Conservation (phyloP, 345 rosid genomes). For the Populus deltoides region DNA sequence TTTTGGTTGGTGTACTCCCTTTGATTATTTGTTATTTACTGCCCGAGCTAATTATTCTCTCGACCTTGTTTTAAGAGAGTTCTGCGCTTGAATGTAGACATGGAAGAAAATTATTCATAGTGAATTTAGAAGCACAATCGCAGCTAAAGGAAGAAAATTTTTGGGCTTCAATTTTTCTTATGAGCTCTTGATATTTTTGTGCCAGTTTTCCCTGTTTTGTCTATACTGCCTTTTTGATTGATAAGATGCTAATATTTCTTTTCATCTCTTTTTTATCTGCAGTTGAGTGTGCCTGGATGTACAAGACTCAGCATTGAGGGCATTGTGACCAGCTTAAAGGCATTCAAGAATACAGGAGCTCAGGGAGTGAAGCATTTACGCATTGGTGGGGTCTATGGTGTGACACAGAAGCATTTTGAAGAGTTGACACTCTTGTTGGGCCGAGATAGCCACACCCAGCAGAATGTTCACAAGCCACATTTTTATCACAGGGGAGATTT, state of each 20-base stretch:
- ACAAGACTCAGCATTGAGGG: slow-evolving; percentile 70
- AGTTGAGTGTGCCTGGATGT: slow-evolving; percentile 92
- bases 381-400: slow-evolving; percentile 77
- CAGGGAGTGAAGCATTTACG: slow-evolving; percentile 64
- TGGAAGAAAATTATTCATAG: background rate
- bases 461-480: slow-evolving; percentile 47
- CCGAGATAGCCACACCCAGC: slow-evolving; percentile 30
- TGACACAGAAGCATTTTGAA: slow-evolving; percentile 58
- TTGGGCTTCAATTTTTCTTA: background rate
- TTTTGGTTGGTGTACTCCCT: background rate
- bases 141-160: background rate
- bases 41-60: background rate
- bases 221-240: background rate
- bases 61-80: background rate
- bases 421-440: slow-evolving; percentile 60
- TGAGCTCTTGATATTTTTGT: background rate
- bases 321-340: slow-evolving; percentile 57
- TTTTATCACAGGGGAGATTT: slow-evolving; percentile 59
- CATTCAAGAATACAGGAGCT: slow-evolving; percentile 45
- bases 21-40: background rate
- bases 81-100: background rate
- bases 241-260: background rate
- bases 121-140: background rate
- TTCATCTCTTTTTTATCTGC: slow-evolving; percentile 15
- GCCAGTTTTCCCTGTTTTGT: background rate